These are phyloP conservation scores for Yamadazyma trypodendri DNA, from an alignment of 1,139 yeast species.

Conservation along the genomic window DNA sequence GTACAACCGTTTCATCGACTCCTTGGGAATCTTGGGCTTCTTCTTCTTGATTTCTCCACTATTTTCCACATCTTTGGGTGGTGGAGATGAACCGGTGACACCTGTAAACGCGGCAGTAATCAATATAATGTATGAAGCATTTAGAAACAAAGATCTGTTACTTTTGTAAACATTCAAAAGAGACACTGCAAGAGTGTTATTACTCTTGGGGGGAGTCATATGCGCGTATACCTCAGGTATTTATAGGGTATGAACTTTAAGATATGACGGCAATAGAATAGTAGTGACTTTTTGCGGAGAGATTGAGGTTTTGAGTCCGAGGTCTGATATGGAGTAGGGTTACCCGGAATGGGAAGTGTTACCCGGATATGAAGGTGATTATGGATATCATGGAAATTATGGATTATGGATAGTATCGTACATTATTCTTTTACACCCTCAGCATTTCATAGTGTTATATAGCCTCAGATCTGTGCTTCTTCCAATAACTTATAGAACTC, in stretches of 20 bases:
- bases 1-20: slow-evolving; percentile 31
- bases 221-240: neutral
- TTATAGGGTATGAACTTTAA: too few species aligned
- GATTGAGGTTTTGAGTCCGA: slow-evolving; percentile 1
- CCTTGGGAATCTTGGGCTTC: slow-evolving; percentile 32
- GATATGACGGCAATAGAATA: neutral
- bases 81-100: slow-evolving; percentile 32
- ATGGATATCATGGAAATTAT: too few species aligned
- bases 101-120: slow-evolving; percentile 48
- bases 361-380: neutral
- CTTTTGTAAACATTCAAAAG: slow-evolving; percentile 40
- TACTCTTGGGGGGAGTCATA: slow-evolving; percentile 7
- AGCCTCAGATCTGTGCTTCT: too few species aligned
- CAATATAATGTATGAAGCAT: slow-evolving; percentile 48
- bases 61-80: slow-evolving; percentile 9
- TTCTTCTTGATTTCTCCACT: slow-evolving; percentile 16
- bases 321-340: neutral
- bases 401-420: too few species aligned
- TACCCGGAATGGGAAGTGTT: neutral
- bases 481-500: slow-evolving; percentile 10
- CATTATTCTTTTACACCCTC: too few species aligned
- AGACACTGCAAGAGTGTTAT: slow-evolving; percentile 20
- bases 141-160: slow-evolving; percentile 48
- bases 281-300: slow-evolving; percentile 3
- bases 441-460: neutral